Base-by-base conservation (phyloP, 768 basidiomycete genomes). In the Russula vinacea region DNA sequence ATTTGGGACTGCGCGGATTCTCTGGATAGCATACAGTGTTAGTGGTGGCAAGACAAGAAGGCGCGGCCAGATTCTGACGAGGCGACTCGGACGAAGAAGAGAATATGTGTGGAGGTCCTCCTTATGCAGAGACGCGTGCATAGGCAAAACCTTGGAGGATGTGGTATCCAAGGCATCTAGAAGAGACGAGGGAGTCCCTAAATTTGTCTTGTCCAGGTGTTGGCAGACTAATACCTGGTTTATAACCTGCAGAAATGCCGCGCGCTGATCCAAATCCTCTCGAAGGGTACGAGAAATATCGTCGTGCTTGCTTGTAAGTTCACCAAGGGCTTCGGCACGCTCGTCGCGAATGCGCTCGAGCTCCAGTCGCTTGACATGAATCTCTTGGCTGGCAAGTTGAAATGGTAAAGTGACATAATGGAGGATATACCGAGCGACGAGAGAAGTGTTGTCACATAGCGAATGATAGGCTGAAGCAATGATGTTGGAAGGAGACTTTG, bases 61-160 rank as follows among this genome's bases (percentile, higher is more conserved):
- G 35, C 83, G 85, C 0, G 94, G 94, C 95, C 96, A 98, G 26
- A 89, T 63, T 9, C 86, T 83, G 1, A 85, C 83, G 17, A 91
- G 71, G 5, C 81, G 77, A 2, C 85, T 84, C 0, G 96, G 96
- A 19, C 89, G 84, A n/a, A 77, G 74, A 55, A 96, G 83, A 26
- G 72, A 75, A 5, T 71, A 70, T 5, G 17, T 64, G n/a, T 72
- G 58, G 53, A 81, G 29, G 33, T 42, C 49, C 42, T 67, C 54
- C 26, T 65, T n/a, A 69, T 65, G 55, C 24, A 64, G 55, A 26
- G 62, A 62, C n/a, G 26, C 29, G 57, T 70, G 68, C 17, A 55
- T 37, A 1, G 70, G 68, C 50, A 74, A 58, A 37, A 64, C 26
- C n/a, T 42, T 39, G 24, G 56, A 62, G 2, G 67, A 63, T 13